Percentiles rank a stretch among this genome's conserved stretches.
Conservation (phyloP, 2,329 filamentous ascomycete genomes). For the Paracorniculantispora psalliotae region DNA sequence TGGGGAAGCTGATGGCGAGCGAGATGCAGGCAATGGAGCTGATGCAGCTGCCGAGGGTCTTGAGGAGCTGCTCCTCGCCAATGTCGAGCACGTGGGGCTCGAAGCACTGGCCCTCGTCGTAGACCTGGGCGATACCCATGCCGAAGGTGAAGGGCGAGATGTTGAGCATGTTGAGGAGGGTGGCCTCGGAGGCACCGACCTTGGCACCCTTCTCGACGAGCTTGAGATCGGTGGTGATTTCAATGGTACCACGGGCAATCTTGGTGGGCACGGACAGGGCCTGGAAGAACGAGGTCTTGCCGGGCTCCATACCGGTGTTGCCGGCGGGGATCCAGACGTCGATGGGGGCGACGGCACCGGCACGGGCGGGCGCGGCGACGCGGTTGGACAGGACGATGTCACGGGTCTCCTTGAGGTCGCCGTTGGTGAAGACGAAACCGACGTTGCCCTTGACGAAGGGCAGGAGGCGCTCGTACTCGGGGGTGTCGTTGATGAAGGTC, state of each 20-base stretch:
- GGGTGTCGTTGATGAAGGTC: constrained; percentile 83
- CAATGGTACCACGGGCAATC: constrained; percentile 99
- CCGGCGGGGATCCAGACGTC: constrained; percentile 96
- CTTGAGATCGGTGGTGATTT: constrained; percentile 98
- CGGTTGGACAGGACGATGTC: constrained; percentile 95
- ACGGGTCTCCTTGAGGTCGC: constrained; percentile 84
- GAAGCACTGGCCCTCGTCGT: constrained; percentile 96
- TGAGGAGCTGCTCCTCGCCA: constrained; percentile 88
- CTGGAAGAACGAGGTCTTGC: constrained; percentile 99
- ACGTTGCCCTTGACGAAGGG: constrained; percentile 96
- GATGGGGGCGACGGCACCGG: constrained; percentile 86
- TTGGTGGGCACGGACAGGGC: constrained; percentile 99
- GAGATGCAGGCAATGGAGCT: constrained; percentile 85
- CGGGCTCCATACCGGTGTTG: constrained; percentile 99
- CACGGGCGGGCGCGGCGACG: constrained; percentile 95
- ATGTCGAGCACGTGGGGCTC: constrained; percentile 82
- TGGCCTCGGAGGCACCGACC: constrained; percentile 98
- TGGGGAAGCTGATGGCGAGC: constrained; percentile 90
- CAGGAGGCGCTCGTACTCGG: constrained; percentile 97
- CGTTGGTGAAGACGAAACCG: constrained; percentile 99
- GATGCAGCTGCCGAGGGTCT: constrained; percentile 75
- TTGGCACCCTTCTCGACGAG: constrained; percentile 88
- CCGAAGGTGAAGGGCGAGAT: constrained; percentile 99
- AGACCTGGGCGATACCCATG: constrained; percentile 94
- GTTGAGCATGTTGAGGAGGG: constrained; percentile 99